Conservation (phyloP, 2,329 filamentous ascomycete genomes). For the Albifimbria verrucaria region DNA sequence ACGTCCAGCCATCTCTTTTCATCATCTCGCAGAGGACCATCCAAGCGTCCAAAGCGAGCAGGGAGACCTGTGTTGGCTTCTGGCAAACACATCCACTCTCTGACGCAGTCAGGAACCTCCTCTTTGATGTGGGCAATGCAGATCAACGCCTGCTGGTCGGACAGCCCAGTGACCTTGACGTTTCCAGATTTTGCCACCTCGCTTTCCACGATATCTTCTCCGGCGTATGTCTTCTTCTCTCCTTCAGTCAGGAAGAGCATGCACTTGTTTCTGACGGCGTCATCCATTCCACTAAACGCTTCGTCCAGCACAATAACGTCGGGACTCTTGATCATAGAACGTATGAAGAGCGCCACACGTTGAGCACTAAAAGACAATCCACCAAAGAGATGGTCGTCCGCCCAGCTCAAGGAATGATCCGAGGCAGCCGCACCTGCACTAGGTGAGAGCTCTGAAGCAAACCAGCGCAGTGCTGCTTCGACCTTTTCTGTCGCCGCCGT, state of each 20-base stretch:
- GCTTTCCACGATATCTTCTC: conserved; percentile 42
- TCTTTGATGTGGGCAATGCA: conserved; percentile 89
- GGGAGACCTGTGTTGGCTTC: conserved; percentile 62
- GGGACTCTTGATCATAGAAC: conserved; percentile 74
- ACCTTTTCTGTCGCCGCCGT: conserved; percentile 55
- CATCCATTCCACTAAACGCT: conserved; percentile 83
- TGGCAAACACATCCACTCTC: conserved; percentile 84
- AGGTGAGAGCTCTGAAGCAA: conserved; percentile 73
- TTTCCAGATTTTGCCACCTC: conserved; percentile 38
- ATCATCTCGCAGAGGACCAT: conserved; percentile 57
- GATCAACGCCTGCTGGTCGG: conserved; percentile 74
- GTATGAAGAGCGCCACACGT: conserved; percentile 78
- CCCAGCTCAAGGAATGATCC: conserved; percentile 53
- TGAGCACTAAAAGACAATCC: conserved; percentile 78
- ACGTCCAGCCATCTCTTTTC: conserved; percentile 61
- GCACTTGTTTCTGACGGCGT: conserved; percentile 79
- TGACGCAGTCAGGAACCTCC: conserved; percentile 79
- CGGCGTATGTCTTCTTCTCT: conserved; percentile 42
- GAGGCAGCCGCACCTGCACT: conserved; percentile 20
- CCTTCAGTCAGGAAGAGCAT: conserved; percentile 72
- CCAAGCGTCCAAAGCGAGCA: conserved; percentile 62
- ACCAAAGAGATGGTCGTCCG: conserved; percentile 65
- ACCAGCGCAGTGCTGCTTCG: conserved; percentile 70
- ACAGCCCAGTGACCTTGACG: conserved; percentile 59
- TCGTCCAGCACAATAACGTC: conserved; percentile 85